Evolutionary conservation across 192 early-diverging fungal genomes (phyloP).

Genomic region (Dissophora globulifera): DNA sequence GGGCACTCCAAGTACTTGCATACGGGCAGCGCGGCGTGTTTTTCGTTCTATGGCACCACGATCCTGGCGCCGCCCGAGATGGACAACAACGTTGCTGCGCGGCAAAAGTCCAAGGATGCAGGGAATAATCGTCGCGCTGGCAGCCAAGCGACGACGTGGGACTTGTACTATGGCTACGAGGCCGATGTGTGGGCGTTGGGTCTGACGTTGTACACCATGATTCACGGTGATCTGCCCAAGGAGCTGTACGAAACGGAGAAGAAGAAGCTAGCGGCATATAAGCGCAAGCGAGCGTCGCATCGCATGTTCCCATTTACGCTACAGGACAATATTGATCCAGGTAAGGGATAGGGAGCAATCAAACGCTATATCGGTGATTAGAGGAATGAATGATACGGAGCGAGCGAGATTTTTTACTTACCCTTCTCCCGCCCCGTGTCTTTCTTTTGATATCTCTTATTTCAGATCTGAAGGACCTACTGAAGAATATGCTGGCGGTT

Average conservation of each 20-base stretch:
- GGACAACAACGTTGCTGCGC: constrained; percentile 23
- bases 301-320: constrained; percentile 35
- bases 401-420: background rate
- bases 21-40: constrained; percentile 14
- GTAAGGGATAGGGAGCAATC: too few relatives aligned
- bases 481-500: constrained; percentile 43
- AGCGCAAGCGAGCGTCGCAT: constrained; percentile 23
- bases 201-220: constrained; percentile 29
- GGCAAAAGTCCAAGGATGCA: constrained; percentile 16
- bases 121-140: background rate
- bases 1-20: constrained; percentile 34
- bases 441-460: constrained; percentile 1
- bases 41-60: constrained; percentile 35
- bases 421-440: background rate
- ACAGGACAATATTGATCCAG: constrained; percentile 29
- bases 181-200: constrained; percentile 42
- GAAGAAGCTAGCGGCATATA: constrained; percentile 27
- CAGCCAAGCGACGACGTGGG: constrained; percentile 21
- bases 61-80: constrained; percentile 34
- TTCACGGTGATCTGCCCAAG: constrained; percentile 37
- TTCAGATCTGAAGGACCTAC: constrained; percentile 31
- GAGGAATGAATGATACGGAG: too few relatives aligned
- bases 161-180: constrained; percentile 31
- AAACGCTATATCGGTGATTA: too few relatives aligned
- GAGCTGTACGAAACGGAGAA: constrained; percentile 33